Evolutionary conservation across 2,329 filamentous ascomycete species (phyloP), one percentile per base, ranked within the genome.

Genomic region (Dichotomopilus funicola): DNA sequence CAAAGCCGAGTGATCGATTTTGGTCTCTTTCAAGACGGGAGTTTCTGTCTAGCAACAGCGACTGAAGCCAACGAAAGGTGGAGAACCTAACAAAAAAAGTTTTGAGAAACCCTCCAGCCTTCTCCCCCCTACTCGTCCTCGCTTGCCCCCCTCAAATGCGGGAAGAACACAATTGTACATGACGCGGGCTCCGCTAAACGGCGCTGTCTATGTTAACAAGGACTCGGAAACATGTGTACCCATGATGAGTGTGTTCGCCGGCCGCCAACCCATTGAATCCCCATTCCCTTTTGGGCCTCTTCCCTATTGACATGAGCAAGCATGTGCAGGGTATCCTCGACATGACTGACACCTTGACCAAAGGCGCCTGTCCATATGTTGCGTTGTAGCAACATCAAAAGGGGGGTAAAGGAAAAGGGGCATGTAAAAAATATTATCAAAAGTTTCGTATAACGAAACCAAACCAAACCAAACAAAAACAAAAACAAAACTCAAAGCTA

Each of bases 141-240:
- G 36, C 44, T 53, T 36, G 13, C 51, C 19, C 27, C 49, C 34
- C 11, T n/a, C 27, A 19, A 7, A 37, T 19, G 19, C 19, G 19
- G 19, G 19, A 6, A 19, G 11, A 46, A 12, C 36, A 40, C 50
- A 27, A 27, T 27, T 47, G 36, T 35, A 53, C 44, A 47, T 48
- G 44, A 53, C 27, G 36, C 19, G 19, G 9, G 11, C 4, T 10
- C 36, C 35, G n/a, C 38, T 27, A 27, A 12, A 36, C 9, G 33
- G 31, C 45, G 45, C 44, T 31, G 11, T 49, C 45, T 49, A 47
- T 54, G 51, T 49, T 31, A 36, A 44, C 40, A 48, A 7, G 27
- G n/a, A 19, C 7, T n/a, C 33, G 7, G 4, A 43, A 53, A 36
- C 31, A 48, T 43, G 33, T 43, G 45, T 48, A 49, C 45, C 37